Conservation (phyloP, 2,329 filamentous ascomycete genomes). For the Magnaporthiopsis rhizophila region DNA sequence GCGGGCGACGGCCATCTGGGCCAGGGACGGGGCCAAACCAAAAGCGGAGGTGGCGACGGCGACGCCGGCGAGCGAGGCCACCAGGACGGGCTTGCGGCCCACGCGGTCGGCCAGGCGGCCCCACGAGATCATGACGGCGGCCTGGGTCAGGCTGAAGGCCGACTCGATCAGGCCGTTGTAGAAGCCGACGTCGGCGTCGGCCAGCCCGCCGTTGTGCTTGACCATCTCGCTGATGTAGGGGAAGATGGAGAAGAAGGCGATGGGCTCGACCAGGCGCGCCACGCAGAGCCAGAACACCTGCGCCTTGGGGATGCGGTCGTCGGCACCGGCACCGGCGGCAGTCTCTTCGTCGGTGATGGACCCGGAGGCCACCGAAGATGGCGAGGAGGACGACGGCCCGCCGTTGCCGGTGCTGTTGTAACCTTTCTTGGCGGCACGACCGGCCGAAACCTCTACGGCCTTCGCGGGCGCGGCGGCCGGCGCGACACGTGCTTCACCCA, state of each 20-base stretch:
- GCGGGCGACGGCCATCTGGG: slow-evolving; percentile 67
- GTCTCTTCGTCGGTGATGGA: background rate
- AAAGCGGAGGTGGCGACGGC: slow-evolving; percentile 2
- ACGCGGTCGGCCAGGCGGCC: slow-evolving; percentile 55
- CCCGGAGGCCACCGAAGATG: background rate
- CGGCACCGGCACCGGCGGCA: slow-evolving; percentile 24
- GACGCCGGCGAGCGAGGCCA: slow-evolving; percentile 1
- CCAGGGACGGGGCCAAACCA: slow-evolving; percentile 49
- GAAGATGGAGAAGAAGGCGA: slow-evolving; percentile 79
- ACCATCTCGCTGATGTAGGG: slow-evolving; percentile 77
- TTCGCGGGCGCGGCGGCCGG: slow-evolving; percentile 11
- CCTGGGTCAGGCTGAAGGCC: slow-evolving; percentile 67
- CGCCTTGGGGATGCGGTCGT: slow-evolving; percentile 45
- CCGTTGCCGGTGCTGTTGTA: slow-evolving; percentile 7
- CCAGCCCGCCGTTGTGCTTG: slow-evolving; percentile 52
- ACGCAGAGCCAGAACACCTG: slow-evolving; percentile 70
- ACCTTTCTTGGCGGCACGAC: background rate
- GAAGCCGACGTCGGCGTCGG: slow-evolving; percentile 64
- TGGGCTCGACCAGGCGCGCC: slow-evolving; percentile 63
- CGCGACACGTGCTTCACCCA: slow-evolving; percentile 13
- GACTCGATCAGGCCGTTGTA: slow-evolving; percentile 70
- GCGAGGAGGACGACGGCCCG: background rate
- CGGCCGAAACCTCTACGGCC: slow-evolving; percentile 7
- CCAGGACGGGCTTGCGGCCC: slow-evolving; percentile 12
- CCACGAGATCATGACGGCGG: slow-evolving; percentile 71